A percentile compares a stretch with the other conserved stretches of the same genome.
Conservation (phyloP, 768 basidiomycete species). For the Gautieria morchelliformis region DNA sequence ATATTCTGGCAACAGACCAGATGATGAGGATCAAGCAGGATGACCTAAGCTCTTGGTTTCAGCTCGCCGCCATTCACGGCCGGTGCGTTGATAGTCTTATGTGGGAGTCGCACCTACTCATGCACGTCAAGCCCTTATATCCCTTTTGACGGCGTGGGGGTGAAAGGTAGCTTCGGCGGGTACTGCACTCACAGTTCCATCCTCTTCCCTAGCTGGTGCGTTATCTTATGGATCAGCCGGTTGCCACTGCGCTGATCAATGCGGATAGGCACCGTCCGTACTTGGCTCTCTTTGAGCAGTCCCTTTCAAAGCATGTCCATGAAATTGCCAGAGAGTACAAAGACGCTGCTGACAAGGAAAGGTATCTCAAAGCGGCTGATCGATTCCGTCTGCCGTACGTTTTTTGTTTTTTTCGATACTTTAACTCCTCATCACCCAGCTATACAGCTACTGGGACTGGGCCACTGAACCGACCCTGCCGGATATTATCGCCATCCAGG, state of each 20-base stretch:
- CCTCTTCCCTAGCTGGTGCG: constrained; percentile 41
- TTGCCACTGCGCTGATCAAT: neutral
- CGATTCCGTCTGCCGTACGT: neutral
- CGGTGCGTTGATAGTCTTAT: constrained; percentile 8
- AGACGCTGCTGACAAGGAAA: constrained; percentile 32
- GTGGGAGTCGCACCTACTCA: neutral
- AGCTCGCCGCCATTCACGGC: constrained; percentile 44
- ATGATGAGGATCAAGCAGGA: constrained; percentile 24
- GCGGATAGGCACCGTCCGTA: constrained; percentile 37
- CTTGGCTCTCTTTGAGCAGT: constrained; percentile 39
- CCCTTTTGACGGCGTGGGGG: constrained; percentile 33
- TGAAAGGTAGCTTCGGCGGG: constrained; percentile 27
- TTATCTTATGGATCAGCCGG: neutral
- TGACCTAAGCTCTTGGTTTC: constrained; percentile 31
- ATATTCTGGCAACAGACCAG: constrained; percentile 2
- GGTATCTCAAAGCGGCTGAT: constrained; percentile 23
- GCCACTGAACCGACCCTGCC: constrained; percentile 31
- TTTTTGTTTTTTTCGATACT: constrained; percentile 17
- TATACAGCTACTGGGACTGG: constrained; percentile 42
- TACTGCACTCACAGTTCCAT: constrained; percentile 48
- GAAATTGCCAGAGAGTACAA: constrained; percentile 17
- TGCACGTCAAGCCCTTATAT: constrained; percentile 23
- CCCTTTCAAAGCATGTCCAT: neutral
- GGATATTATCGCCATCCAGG: constrained; percentile 26
- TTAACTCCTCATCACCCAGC: constrained; percentile 30